Evolutionary conservation across 1,284 basidiomycete genomes (phyloP).

Genomic region (Xanthoconium separans): DNA sequence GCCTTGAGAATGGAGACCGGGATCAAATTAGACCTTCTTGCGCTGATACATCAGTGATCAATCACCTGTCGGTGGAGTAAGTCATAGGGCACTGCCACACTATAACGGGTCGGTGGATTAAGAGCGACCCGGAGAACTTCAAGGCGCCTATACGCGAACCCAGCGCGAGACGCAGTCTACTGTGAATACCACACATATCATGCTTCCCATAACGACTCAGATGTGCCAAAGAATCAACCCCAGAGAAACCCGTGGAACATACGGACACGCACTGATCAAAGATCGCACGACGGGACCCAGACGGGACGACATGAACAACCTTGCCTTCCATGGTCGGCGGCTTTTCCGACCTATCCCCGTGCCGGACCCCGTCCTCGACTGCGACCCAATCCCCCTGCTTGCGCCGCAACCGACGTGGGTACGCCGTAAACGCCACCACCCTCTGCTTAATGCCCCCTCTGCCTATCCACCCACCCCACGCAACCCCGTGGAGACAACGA

Average conservation of each 20-base stretch:
- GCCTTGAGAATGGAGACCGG: too few relatives aligned
- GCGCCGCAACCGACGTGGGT: constrained; percentile 9
- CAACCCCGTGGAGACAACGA: constrained; percentile 41
- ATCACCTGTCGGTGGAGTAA: too few relatives aligned
- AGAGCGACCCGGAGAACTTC: too few relatives aligned
- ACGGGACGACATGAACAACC: constrained; percentile 40
- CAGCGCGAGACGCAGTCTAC: constrained; percentile 27
- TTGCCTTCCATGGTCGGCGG: constrained; percentile 32
- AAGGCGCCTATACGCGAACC: constrained; percentile 20
- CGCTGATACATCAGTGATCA: too few relatives aligned
- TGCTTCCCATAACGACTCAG: neutral
- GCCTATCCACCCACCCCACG: constrained; percentile 50
- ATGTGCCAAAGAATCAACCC: too few relatives aligned
- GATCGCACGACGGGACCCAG: too few relatives aligned
- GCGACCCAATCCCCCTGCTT: neutral
- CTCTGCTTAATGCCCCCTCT: constrained; percentile 33
- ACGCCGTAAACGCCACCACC: constrained; percentile 27
- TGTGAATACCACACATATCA: constrained; percentile 27
- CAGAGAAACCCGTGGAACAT: too few relatives aligned
- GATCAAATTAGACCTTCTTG: too few relatives aligned
- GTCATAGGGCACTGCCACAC: too few relatives aligned
- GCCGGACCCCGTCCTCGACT: neutral
- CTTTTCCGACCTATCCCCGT: neutral
- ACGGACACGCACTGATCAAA: constrained; percentile 41
- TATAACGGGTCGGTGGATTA: too few relatives aligned